These are phyloP conservation scores for Rhazya stricta DNA, from an alignment of 257 asterid genomes.

Conservation along the genomic window DNA sequence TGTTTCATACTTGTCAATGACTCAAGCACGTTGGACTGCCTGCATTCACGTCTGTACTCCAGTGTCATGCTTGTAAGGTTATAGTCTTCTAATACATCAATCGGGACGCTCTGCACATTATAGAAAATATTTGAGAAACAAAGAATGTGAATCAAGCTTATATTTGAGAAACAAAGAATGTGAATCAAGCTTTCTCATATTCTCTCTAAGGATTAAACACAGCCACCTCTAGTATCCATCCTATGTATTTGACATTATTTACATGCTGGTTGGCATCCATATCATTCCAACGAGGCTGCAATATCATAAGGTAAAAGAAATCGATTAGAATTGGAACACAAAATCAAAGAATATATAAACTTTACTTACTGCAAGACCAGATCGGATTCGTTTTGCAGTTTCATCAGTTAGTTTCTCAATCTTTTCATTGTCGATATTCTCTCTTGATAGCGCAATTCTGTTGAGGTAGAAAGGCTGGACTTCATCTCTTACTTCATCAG, in stretches of 20 bases:
- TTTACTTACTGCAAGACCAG: constrained; percentile 64
- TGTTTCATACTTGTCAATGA: constrained; percentile 53
- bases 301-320: neutral
- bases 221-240: constrained; percentile 82
- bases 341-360: neutral
- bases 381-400: constrained; percentile 47
- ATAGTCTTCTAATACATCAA: constrained; percentile 52
- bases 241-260: constrained; percentile 82
- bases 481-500: constrained; percentile 67
- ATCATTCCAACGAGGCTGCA: constrained; percentile 88
- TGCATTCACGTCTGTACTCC: constrained; percentile 72
- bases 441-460: constrained; percentile 40
- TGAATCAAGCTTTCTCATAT: neutral
- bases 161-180: neutral
- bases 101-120: constrained; percentile 64
- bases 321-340: neutral
- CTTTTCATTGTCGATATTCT: constrained; percentile 42
- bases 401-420: constrained; percentile 63
- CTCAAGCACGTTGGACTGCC: constrained; percentile 53
- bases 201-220: no score
- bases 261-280: constrained; percentile 94
- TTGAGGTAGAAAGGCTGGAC: constrained; percentile 61
- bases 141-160: no score
- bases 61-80: constrained; percentile 56
- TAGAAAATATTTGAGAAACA: no score